Percentiles rank a stretch among this genome's conserved stretches.
phyloP scores from a whole-genome alignment of 208 protist genomes.

The Herpetomonas samuelpessoai region DNA sequence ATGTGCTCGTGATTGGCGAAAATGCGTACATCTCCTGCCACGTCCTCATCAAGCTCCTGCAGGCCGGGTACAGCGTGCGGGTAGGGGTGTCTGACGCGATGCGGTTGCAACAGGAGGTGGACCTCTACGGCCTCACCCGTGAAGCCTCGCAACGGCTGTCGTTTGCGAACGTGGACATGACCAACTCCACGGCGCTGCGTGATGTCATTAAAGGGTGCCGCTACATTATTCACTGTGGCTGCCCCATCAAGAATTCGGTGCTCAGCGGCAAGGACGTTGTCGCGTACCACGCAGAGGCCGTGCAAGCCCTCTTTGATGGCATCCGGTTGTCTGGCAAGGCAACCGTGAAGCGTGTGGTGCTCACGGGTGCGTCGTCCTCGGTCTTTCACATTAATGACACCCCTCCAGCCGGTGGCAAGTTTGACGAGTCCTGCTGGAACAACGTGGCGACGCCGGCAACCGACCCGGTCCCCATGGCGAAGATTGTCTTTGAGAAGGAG shows the following conservation, averaged over 20 bases:
- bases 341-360: constrained; percentile 83
- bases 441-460: constrained; percentile 46
- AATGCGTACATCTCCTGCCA: constrained; percentile 82
- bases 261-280: constrained; percentile 39
- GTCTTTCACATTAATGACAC: constrained; percentile 76
- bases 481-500: constrained; percentile 86
- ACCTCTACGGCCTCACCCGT: constrained; percentile 60
- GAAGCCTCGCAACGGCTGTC: constrained; percentile 63
- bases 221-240: constrained; percentile 89
- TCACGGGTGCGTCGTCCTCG: constrained; percentile 77
- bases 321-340: constrained; percentile 74
- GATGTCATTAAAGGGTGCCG: constrained; percentile 78
- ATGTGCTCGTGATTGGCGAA: constrained; percentile 87
- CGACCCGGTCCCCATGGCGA: constrained; percentile 77
- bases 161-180: constrained; percentile 72
- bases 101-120: constrained; percentile 60
- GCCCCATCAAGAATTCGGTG: constrained; percentile 17
- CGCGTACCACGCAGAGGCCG: constrained; percentile 55
- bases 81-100: constrained; percentile 54
- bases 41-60: constrained; percentile 78
- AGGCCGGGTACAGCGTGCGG: constrained; percentile 87
- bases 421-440: constrained; percentile 88
- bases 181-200: constrained; percentile 65
- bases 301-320: constrained; percentile 86
- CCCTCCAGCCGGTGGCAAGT: constrained; percentile 52